Conservation (phyloP, 192 early-diverging fungal species). For the Tieghemiomyces parasiticus region DNA sequence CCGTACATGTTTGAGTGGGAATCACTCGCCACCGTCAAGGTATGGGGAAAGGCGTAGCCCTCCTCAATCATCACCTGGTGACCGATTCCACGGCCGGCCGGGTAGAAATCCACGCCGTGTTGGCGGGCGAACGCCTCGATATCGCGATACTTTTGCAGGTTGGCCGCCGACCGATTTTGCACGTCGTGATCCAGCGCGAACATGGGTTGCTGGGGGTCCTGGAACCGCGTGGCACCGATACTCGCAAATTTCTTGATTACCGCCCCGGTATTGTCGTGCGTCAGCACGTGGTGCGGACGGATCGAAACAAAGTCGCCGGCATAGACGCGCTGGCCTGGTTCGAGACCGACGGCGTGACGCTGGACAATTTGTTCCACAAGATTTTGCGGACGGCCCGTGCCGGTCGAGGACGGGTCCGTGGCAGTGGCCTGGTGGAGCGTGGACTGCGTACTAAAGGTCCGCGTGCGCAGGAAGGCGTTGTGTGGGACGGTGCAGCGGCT, state of each 20-base stretch:
- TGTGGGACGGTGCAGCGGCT: no score
- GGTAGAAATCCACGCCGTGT: conserved; percentile 82
- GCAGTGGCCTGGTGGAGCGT: no score
- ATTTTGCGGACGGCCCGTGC: conserved; percentile 67
- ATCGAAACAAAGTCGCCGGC: conserved; percentile 93
- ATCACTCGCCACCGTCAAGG: conserved; percentile 92
- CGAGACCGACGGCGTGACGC: conserved; percentile 67
- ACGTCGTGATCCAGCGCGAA: conserved; percentile 98
- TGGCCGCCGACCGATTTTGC: conserved; percentile 91
- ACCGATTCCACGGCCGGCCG: conserved; percentile 93
- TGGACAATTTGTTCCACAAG: conserved; percentile 95
- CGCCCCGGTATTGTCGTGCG: conserved; percentile 94
- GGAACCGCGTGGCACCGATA: conserved; percentile 77
- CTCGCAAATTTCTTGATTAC: conserved; percentile 86
- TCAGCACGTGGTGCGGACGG: conserved; percentile 82
- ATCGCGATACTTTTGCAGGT: conserved; percentile 67
- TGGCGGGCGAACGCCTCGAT: conserved; percentile 73
- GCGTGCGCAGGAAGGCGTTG: no score
- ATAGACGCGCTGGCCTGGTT: conserved; percentile 44
- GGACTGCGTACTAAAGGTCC: no score
- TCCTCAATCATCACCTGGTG: conserved; percentile 97
- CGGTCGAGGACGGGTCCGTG: no score
- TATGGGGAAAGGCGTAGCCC: conserved; percentile 86
- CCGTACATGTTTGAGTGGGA: conserved; percentile 99
- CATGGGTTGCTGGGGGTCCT: conserved; percentile 66